Conservation (phyloP, 2,329 filamentous ascomycete genomes). For the Paraconiothyrium sp. region DNA sequence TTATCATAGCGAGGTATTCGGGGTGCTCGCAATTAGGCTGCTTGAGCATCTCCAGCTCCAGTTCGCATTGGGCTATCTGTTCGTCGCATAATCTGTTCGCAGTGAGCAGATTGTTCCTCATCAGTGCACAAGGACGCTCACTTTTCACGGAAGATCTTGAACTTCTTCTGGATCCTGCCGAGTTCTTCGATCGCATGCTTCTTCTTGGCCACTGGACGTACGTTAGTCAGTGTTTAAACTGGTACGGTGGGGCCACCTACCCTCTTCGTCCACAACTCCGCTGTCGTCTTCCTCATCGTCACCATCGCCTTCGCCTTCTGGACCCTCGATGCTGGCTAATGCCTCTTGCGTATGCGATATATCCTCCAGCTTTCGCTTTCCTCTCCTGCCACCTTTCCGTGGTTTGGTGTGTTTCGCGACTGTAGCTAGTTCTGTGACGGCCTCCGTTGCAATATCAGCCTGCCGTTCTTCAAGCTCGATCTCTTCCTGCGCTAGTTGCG, state of each 20-base stretch:
- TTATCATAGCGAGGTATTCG: conserved; percentile 89
- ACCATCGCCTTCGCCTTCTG: conserved; percentile 62
- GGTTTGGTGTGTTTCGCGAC: conserved; percentile 48
- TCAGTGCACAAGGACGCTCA: conserved; percentile 51
- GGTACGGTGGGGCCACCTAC: conserved; percentile 23
- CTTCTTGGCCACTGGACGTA: conserved; percentile 74
- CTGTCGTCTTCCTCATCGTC: conserved; percentile 57
- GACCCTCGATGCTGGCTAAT: conserved; percentile 69
- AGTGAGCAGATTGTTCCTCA: conserved; percentile 29
- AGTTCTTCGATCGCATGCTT: conserved; percentile 82
- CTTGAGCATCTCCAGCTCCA: conserved; percentile 68
- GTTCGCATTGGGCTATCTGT: conserved; percentile 80
- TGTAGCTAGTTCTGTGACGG: conserved; percentile 45
- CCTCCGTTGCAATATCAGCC: conserved; percentile 44
- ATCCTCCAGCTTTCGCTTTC: conserved; percentile 61
- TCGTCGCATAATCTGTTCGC: conserved; percentile 83
- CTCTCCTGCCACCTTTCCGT: conserved; percentile 55
- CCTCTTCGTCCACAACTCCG: conserved; percentile 49
- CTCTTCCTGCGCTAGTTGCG: conserved; percentile 43
- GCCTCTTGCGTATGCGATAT: conserved; percentile 48
- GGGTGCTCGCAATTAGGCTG: conserved; percentile 76
- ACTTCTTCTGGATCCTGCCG: conserved; percentile 84
- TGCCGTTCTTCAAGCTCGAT: conserved; percentile 46
- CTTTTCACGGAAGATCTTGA: conserved; percentile 84
- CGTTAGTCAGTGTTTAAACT: neutral